phyloP scores from a whole-genome alignment of 2,329 filamentous ascomycete species.

The Calonectria pteridis region DNA sequence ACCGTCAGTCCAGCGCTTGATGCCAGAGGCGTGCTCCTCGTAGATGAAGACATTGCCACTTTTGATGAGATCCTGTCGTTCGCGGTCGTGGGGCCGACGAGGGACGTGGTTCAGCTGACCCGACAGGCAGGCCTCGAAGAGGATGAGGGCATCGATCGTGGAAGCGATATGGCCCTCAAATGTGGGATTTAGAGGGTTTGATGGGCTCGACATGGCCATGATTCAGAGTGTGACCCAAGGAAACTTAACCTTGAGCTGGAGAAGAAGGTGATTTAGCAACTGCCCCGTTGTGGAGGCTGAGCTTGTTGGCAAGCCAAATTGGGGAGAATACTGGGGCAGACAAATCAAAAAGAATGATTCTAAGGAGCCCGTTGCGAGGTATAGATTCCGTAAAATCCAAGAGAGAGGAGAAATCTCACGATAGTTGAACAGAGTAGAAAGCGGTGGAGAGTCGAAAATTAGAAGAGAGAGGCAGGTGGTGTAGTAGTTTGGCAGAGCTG shows the following conservation, averaged over 20 bases:
- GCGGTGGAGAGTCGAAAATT: slow-evolving; percentile 4
- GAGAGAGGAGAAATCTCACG: background rate
- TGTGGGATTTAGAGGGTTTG: slow-evolving; percentile 67
- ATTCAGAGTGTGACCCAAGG: slow-evolving; percentile 29
- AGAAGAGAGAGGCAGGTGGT: slow-evolving; percentile 13
- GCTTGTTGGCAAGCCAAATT: slow-evolving; percentile 15
- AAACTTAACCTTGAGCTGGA: slow-evolving; percentile 30
- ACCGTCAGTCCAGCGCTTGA: slow-evolving; percentile 95
- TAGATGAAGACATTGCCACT: slow-evolving; percentile 93
- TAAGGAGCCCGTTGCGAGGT: background rate
- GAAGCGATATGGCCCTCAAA: slow-evolving; percentile 76
- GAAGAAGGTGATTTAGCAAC: slow-evolving; percentile 21
- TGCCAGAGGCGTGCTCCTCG: slow-evolving; percentile 89
- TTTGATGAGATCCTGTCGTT: slow-evolving; percentile 80
- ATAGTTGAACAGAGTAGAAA: background rate
- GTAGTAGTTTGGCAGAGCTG: slow-evolving; percentile 1
- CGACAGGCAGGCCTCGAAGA: slow-evolving; percentile 83
- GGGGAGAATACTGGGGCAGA: slow-evolving; percentile 2
- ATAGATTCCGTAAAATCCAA: background rate
- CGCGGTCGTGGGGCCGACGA: slow-evolving; percentile 87
- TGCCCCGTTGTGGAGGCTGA: slow-evolving; percentile 27
- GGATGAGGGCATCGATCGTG: slow-evolving; percentile 80
- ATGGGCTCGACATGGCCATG: slow-evolving; percentile 44
- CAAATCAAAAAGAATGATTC: slow-evolving; percentile 3
- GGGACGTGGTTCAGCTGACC: slow-evolving; percentile 81